phyloP scores from a whole-genome alignment of 2,329 filamentous ascomycete species.

The Aureobasidium sp. region DNA sequence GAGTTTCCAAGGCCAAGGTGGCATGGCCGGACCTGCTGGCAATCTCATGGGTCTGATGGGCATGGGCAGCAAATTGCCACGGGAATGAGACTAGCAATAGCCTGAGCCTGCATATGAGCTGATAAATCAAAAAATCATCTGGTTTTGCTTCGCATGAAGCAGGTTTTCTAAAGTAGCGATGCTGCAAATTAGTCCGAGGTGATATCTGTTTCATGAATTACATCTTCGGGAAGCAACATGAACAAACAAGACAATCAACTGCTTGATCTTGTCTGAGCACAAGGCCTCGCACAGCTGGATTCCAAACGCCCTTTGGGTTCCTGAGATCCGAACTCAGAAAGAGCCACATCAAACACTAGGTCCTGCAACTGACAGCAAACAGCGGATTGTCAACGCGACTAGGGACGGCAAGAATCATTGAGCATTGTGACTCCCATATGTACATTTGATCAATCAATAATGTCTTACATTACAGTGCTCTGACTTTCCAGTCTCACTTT shows the following conservation, averaged over 20 bases:
- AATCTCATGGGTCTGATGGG: conserved; percentile 87
- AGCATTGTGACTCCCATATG: too few species aligned
- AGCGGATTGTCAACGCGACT: too few species aligned
- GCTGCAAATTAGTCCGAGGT: background rate
- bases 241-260: too few species aligned
- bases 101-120: background rate
- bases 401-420: too few species aligned
- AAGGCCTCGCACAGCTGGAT: too few species aligned
- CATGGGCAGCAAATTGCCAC: conserved; percentile 57
- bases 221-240: too few species aligned
- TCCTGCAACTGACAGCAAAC: too few species aligned
- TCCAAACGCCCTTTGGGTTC: too few species aligned
- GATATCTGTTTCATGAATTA: background rate
- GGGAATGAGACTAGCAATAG: conserved; percentile 26
- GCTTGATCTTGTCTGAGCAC: too few species aligned
- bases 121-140: background rate
- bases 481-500: background rate
- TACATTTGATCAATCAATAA: too few species aligned
- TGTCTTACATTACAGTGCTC: background rate
- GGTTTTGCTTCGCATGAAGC: background rate
- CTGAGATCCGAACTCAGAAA: too few species aligned
- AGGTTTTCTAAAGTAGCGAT: background rate
- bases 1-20: conserved; percentile 84
- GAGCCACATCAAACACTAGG: too few species aligned
- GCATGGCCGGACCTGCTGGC: conserved; percentile 75